Conservation (phyloP, 2,329 filamentous ascomycete species). For the Phoma sp. region DNA sequence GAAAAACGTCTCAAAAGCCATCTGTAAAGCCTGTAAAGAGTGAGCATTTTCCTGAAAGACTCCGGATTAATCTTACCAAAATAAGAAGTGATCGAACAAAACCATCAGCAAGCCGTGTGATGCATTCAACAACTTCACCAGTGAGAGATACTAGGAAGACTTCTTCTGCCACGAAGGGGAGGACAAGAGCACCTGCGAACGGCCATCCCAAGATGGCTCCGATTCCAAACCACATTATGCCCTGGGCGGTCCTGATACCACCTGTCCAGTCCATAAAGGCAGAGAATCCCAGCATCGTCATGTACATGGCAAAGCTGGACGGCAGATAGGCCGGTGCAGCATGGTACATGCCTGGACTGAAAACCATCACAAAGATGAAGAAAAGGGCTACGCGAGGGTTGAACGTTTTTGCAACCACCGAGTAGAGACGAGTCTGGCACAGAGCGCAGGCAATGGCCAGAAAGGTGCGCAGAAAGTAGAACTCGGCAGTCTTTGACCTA, state of each 20-base stretch:
- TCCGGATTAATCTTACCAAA: conserved; percentile 62
- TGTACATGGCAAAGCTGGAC: conserved; percentile 97
- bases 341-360: conserved; percentile 92
- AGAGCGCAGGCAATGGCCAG: conserved; percentile 79
- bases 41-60: background rate
- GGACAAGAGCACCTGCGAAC: conserved; percentile 81
- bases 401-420: conserved; percentile 75
- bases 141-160: conserved; percentile 60
- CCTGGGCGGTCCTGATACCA: conserved; percentile 78
- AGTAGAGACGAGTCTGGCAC: conserved; percentile 82
- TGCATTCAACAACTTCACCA: conserved; percentile 65
- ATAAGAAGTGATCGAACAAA: conserved; percentile 69
- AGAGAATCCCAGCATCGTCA: conserved; percentile 81
- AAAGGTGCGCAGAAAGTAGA: conserved; percentile 81
- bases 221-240: conserved; percentile 88
- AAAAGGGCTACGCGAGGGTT: conserved; percentile 85
- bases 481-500: conserved; percentile 65
- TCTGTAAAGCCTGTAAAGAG: conserved; percentile 66
- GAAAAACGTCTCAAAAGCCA: conserved; percentile 79
- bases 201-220: conserved; percentile 92
- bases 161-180: conserved; percentile 84
- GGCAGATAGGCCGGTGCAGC: conserved; percentile 86
- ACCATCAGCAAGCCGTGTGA: conserved; percentile 71
- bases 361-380: conserved; percentile 77
- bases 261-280: conserved; percentile 90